phyloP scores from a whole-genome alignment of 2,329 filamentous ascomycete species.

The Cladosporium sp. region DNA sequence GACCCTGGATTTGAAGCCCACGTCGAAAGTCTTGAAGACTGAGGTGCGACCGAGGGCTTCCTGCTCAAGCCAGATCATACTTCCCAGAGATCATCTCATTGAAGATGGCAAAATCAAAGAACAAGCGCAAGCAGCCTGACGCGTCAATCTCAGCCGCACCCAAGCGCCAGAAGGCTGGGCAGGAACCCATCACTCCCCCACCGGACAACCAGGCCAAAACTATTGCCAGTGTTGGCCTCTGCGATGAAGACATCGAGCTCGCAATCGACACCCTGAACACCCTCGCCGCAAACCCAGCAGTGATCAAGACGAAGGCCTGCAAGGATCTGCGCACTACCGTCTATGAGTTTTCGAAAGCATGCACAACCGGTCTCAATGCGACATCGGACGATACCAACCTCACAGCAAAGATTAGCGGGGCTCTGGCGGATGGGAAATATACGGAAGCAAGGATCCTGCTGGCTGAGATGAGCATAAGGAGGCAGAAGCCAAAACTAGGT shows the following conservation, averaged over 20 bases:
- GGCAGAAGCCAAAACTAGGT: constrained; percentile 59
- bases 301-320: constrained; percentile 64
- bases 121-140: constrained; percentile 10
- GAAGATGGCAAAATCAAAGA: constrained; percentile 7
- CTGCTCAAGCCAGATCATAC: not conserved
- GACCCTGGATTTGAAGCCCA: too few relatives aligned
- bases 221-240: constrained; percentile 9
- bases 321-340: constrained; percentile 61
- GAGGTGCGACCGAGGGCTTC: too few relatives aligned
- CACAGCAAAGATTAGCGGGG: constrained; percentile 60
- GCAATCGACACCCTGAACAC: constrained; percentile 58
- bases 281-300: constrained; percentile 51
- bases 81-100: not conserved
- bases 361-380: constrained; percentile 59
- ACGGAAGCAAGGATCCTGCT: constrained; percentile 59
- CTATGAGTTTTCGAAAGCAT: constrained; percentile 63
- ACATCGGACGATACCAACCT: constrained; percentile 55
- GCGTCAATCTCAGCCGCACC: not conserved
- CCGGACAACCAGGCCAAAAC: constrained; percentile 10
- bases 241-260: constrained; percentile 57
- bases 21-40: too few relatives aligned
- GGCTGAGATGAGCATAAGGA: constrained; percentile 63
- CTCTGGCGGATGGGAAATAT: constrained; percentile 59
- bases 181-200: constrained; percentile 10
- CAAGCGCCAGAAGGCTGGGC: constrained; percentile 5